Base-by-base conservation (phyloP, 768 basidiomycete genomes). In the Tubosaeta sp. region DNA sequence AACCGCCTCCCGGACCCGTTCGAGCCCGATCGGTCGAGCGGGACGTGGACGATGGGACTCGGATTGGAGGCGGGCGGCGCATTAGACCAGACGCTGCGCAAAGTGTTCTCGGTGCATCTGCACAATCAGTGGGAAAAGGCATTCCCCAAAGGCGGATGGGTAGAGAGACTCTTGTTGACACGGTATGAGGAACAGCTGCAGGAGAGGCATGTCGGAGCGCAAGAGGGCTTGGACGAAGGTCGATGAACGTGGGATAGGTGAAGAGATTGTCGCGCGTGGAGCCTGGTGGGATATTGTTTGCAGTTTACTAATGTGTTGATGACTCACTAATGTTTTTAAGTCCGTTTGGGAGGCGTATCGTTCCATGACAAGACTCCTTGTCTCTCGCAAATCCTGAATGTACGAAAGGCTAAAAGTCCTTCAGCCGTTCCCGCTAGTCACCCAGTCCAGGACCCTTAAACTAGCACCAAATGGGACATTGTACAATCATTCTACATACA, bases 121-220 rank as follows among this genome's bases (percentile, higher is more conserved):
- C 95, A 98, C 68, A 97, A 97, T 69, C 93, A 93, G 69, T 98
- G 95, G 95, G 81, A 87, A 48, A 97, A 93, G 74, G 70, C 71
- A 46, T 98, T 88, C 65, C 94, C 95, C 0, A 64, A 67, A 16
- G 81, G 74, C 3, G 95, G 95, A 0, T 97, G 95, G 95, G 84
- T 99, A 6, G 83, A 90, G 51, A 74, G 88, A 61, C 61, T 97
- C 58, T 69, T 98, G 57, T 67, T 95, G 66, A 73, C 70, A 57
- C 73, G 75, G 63, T 88, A 88, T 57, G 83, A 88, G 13, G 59
- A 67, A 37, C 59, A 46, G 54, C 57, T 74, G 56, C 50, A 49
- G 26, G 48, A 33, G 34, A 34, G 8, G 17, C 25, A 7, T 4
- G 11, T 14, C 12, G 41, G 14, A 22, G 41, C 41, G 6, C 31